phyloP scores from a whole-genome alignment of 805 yeast species.

The Pichia scutulata region DNA sequence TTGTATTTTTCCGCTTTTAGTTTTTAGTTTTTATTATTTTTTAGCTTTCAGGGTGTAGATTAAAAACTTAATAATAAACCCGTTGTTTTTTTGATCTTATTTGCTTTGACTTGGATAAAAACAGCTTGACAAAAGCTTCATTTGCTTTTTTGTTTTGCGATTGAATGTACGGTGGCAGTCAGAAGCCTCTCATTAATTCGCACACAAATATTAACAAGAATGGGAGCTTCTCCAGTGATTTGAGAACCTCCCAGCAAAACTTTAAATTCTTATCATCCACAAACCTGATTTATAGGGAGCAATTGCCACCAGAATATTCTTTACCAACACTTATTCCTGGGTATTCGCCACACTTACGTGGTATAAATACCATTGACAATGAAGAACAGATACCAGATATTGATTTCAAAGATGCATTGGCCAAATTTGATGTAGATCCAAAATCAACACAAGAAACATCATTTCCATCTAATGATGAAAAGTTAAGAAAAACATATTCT shows the following conservation, averaged over 20 bases:
- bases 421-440: constrained; percentile 7
- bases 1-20: too few relatives aligned
- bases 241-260: constrained; percentile 1
- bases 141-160: neutral
- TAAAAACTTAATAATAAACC: too few relatives aligned
- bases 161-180: neutral
- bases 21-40: too few relatives aligned
- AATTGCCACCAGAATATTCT: constrained; percentile 13
- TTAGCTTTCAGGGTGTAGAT: too few relatives aligned
- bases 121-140: neutral
- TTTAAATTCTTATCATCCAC: constrained; percentile 12
- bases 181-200: neutral
- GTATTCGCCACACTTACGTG: constrained; percentile 14
- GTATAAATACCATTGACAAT: constrained; percentile 22
- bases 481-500: constrained; percentile 49
- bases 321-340: constrained; percentile 17
- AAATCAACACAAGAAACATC: neutral
- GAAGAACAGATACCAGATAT: constrained; percentile 23
- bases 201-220: neutral
- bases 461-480: constrained; percentile 8
- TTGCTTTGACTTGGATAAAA: neutral
- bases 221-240: neutral
- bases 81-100: neutral
- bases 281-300: constrained; percentile 8
- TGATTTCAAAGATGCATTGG: constrained; percentile 18